Evolutionary conservation across 768 basidiomycete genomes (phyloP).

Genomic region (Hygrophoropsis aurantiaca): DNA sequence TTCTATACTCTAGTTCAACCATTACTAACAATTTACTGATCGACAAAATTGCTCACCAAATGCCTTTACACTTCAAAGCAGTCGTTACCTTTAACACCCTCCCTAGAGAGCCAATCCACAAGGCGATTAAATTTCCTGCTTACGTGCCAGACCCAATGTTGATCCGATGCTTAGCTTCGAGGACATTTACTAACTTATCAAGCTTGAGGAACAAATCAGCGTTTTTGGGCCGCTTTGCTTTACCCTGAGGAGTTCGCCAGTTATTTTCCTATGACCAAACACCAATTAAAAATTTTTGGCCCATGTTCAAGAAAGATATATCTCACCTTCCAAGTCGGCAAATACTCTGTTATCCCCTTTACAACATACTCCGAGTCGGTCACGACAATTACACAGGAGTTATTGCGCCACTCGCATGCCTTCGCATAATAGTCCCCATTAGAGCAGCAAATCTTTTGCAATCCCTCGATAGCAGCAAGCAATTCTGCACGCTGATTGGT

Average conservation of each 20-base stretch:
- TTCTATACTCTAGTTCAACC: no score
- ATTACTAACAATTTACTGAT: no score
- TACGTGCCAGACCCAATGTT: slow-evolving; percentile 23
- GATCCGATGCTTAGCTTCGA: slow-evolving; percentile 14
- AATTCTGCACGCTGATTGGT: slow-evolving; percentile 37
- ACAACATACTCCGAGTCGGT: slow-evolving; percentile 32
- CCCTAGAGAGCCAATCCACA: slow-evolving; percentile 23
- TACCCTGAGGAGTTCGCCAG: slow-evolving; percentile 14
- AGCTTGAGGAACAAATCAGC: slow-evolving; percentile 27
- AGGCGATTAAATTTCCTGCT: slow-evolving; percentile 19
- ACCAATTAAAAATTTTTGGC: no score
- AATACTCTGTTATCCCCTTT: slow-evolving; percentile 29
- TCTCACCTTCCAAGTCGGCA: slow-evolving; percentile 25
- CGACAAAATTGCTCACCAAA: no score
- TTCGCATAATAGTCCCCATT: not conserved
- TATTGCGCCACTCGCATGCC: not conserved
- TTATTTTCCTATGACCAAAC: slow-evolving; percentile 12
- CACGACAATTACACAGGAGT: slow-evolving; percentile 12
- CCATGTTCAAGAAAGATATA: no score
- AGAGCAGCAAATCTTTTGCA: slow-evolving; percentile 13
- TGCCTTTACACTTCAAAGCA: no score
- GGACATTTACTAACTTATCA: slow-evolving; percentile 12
- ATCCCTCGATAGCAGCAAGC: slow-evolving; percentile 28
- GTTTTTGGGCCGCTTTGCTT: slow-evolving; percentile 13
- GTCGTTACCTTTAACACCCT: not conserved